Conservation (phyloP, 805 yeast species). For the Lipomyces yamadae region DNA sequence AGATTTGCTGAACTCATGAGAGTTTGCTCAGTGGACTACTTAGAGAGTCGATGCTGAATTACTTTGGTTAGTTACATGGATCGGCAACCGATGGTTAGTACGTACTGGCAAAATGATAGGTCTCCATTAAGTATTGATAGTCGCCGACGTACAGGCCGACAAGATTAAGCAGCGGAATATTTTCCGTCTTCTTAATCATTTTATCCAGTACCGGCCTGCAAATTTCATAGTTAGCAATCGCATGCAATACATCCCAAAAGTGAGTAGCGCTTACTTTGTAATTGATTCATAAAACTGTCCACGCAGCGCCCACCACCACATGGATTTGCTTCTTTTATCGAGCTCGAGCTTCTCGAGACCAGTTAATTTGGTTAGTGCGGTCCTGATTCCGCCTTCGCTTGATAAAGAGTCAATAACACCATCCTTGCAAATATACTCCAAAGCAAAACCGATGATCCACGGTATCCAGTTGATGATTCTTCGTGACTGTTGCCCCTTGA, state of each 20-base stretch:
- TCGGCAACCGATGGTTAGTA: not conserved
- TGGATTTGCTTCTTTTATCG: constrained; percentile 39
- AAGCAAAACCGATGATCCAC: constrained; percentile 47
- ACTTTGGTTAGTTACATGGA: not conserved
- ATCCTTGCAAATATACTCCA: constrained; percentile 45
- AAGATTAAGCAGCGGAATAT: constrained; percentile 45
- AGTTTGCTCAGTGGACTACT: not conserved
- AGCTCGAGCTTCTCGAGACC: constrained; percentile 45
- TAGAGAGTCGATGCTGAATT: constrained; percentile 4
- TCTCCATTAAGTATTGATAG: constrained; percentile 48
- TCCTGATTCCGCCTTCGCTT: constrained; percentile 36
- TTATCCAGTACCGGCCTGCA: constrained; percentile 42
- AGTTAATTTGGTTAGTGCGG: constrained; percentile 41
- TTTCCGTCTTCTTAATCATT: constrained; percentile 39
- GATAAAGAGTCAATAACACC: constrained; percentile 35
- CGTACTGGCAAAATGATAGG: constrained; percentile 46
- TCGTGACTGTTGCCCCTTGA: not conserved
- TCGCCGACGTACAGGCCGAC: constrained; percentile 47
- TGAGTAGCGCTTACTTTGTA: constrained; percentile 34
- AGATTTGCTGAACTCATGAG: not conserved
- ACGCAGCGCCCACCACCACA: constrained; percentile 51
- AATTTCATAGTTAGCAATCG: not conserved
- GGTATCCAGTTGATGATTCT: constrained; percentile 47
- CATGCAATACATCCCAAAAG: not conserved
- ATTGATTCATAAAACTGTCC: constrained; percentile 47